Evolutionary conservation across 352 stramenopile genomes (phyloP).

Genomic region (Blastocystis sp.): DNA sequence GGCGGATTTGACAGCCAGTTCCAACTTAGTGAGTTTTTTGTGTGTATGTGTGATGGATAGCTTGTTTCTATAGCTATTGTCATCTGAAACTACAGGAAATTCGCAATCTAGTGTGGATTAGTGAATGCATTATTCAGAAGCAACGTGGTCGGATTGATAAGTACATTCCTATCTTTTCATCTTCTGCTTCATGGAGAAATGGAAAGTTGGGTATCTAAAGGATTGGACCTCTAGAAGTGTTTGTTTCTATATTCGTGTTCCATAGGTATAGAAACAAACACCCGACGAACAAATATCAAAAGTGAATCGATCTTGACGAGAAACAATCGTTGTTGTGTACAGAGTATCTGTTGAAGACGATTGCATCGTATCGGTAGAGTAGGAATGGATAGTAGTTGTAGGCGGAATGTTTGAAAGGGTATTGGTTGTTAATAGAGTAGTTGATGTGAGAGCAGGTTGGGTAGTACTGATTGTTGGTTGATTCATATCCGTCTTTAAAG

Average conservation of each 20-base stretch:
- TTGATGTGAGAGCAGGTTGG: too few relatives aligned
- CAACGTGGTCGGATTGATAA: slow-evolving; percentile 81
- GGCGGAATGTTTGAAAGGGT: too few relatives aligned
- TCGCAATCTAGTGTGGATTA: slow-evolving; percentile 81
- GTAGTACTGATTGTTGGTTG: too few relatives aligned
- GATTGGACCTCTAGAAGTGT: not conserved
- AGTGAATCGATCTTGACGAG: not conserved
- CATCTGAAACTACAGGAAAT: slow-evolving; percentile 95
- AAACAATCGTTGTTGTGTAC: not conserved
- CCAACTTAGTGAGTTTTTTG: slow-evolving; percentile 76
- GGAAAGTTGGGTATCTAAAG: slow-evolving; percentile 49
- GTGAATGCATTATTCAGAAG: slow-evolving; percentile 82
- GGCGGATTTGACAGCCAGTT: slow-evolving; percentile 96
- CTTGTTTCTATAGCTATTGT: slow-evolving; percentile 94
- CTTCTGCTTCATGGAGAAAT: slow-evolving; percentile 75
- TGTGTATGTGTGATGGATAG: not conserved
- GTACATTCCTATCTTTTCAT: slow-evolving; percentile 82
- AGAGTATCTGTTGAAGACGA: not conserved
- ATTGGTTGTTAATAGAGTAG: too few relatives aligned
- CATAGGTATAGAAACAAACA: too few relatives aligned
- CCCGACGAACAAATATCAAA: not conserved
- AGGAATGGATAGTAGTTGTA: not conserved
- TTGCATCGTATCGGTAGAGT: not conserved
- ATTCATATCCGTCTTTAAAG: too few relatives aligned
- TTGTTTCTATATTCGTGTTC: too few relatives aligned